phyloP scores from a whole-genome alignment of 1,139 yeast species.

The Yarrowia galli region DNA sequence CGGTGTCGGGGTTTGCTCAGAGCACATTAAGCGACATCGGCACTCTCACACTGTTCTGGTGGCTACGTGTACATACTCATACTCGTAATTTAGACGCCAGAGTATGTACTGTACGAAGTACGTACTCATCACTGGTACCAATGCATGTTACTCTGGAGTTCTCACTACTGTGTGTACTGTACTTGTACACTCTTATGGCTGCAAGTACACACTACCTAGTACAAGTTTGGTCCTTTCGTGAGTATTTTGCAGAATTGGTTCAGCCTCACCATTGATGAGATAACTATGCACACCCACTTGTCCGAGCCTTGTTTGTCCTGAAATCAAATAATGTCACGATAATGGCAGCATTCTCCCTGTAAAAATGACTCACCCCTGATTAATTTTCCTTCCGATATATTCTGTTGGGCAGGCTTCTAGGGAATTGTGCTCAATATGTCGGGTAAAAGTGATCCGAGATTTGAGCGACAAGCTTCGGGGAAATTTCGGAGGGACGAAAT shows the following conservation, averaged over 20 bases:
- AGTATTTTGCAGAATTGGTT: background rate
- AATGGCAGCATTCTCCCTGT: background rate
- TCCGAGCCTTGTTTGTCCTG: background rate
- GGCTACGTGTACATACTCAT: too few species aligned
- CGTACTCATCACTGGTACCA: too few species aligned
- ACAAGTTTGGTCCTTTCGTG: background rate
- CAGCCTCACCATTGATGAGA: background rate
- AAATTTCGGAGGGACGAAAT: slow-evolving; percentile 12
- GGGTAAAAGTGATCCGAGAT: slow-evolving; percentile 14
- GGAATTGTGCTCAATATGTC: slow-evolving; percentile 27
- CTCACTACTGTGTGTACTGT: too few species aligned
- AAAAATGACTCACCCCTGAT: slow-evolving; percentile 7
- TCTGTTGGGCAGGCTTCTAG: slow-evolving; percentile 22
- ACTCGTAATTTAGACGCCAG: too few species aligned
- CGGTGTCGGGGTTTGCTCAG: too few species aligned
- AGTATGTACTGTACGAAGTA: too few species aligned
- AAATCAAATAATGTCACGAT: background rate
- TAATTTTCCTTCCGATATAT: background rate
- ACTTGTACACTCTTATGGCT: too few species aligned
- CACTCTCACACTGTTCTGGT: too few species aligned
- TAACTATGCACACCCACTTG: background rate
- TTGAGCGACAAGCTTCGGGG: slow-evolving; percentile 31
- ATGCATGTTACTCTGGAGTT: too few species aligned
- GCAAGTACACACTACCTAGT: too few species aligned
- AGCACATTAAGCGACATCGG: too few species aligned